A percentile compares a stretch with the other conserved stretches of the same genome.
These are phyloP conservation scores for Lumnitzera littorea DNA, from an alignment of 345 rosid species.

Conservation along the genomic window DNA sequence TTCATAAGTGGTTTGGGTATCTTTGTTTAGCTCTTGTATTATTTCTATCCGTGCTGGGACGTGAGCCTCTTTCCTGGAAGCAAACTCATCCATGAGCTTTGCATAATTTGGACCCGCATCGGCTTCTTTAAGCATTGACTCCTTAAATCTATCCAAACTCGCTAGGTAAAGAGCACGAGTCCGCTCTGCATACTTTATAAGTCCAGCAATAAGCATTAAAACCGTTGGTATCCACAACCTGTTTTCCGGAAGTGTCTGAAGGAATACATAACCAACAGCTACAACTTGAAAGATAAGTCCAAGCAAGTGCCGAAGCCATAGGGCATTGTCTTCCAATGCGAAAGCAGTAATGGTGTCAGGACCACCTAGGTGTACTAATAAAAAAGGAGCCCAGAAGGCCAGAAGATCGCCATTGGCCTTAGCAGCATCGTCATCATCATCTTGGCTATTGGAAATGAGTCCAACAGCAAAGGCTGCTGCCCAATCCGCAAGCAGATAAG, in stretches of 20 bases:
- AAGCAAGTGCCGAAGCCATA: constrained; percentile 55
- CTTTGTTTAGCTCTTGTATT: constrained; percentile 39
- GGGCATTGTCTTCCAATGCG: constrained; percentile 61
- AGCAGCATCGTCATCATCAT: background rate
- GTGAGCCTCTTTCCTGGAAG: constrained; percentile 33
- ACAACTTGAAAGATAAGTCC: constrained; percentile 33
- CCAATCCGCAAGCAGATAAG: constrained; percentile 54
- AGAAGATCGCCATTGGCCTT: constrained; percentile 22
- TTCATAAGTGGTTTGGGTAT: constrained; percentile 7
- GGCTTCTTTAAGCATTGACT: constrained; percentile 47
- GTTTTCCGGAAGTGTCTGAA: constrained; percentile 20
- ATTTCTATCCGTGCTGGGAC: constrained; percentile 30
- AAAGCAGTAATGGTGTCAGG: constrained; percentile 64
- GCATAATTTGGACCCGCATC: constrained; percentile 62
- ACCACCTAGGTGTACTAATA: constrained; percentile 58
- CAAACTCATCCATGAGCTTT: constrained; percentile 57
- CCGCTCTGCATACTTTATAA: constrained; percentile 54
- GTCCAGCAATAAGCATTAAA: constrained; percentile 43
- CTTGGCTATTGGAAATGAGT: constrained; percentile 41
- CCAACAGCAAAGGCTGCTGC: constrained; percentile 52
- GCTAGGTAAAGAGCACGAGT: constrained; percentile 46
- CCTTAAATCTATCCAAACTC: constrained; percentile 46
- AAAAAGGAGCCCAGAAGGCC: constrained; percentile 71
- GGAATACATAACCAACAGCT: constrained; percentile 39
- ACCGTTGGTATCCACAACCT: constrained; percentile 22